Conservation (phyloP, 257 asterid genomes). For the Solanum ossicruentum region DNA sequence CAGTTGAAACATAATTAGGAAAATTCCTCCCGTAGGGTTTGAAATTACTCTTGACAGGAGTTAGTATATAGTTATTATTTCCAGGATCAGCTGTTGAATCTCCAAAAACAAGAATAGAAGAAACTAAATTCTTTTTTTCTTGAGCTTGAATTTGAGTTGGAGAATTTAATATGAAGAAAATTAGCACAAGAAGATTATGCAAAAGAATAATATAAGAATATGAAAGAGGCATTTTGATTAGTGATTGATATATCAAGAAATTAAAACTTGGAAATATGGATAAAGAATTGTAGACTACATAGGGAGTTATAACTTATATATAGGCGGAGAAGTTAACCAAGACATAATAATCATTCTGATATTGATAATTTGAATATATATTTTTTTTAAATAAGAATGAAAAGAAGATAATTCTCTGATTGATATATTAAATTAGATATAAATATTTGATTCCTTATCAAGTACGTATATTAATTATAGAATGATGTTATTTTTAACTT, state of each 20-base stretch:
- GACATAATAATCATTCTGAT: not conserved
- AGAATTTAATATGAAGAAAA: not conserved
- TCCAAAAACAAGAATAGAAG: slow-evolving; percentile 50
- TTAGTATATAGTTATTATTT: slow-evolving; percentile 44
- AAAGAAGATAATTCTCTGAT: no score
- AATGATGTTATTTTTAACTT: no score
- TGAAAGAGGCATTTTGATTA: not conserved
- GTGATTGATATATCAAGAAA: no score
- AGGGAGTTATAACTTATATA: no score
- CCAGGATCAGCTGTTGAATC: slow-evolving; percentile 84
- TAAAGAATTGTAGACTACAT: not conserved
- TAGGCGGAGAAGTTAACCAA: no score
- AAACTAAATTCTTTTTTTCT: not conserved
- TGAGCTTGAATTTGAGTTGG: not conserved
- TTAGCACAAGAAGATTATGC: not conserved
- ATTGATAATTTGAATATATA: no score
- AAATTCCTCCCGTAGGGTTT: slow-evolving; percentile 66
- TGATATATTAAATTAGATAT: not conserved
- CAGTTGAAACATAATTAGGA: slow-evolving; percentile 33
- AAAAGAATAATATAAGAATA: not conserved
- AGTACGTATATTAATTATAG: no score
- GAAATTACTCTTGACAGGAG: slow-evolving; percentile 44
- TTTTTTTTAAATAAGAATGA: no score
- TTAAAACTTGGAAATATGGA: not conserved
- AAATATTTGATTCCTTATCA: not conserved